Percentiles rank a stretch among this genome's conserved stretches.
Conservation (phyloP, 1,139 yeast genomes). For the Zygoascus sp. region DNA sequence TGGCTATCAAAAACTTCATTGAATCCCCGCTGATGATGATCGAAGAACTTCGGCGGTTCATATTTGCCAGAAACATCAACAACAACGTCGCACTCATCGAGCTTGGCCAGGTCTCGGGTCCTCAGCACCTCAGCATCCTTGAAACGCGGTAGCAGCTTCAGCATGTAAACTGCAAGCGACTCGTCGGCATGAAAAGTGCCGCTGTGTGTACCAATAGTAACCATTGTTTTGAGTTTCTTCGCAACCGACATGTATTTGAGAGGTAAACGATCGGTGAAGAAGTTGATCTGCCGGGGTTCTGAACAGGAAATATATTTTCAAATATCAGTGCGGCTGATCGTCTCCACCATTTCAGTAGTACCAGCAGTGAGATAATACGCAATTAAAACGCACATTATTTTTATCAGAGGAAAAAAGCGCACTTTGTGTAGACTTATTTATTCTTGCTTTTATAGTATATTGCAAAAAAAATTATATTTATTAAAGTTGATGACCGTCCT, state of each 20-base stretch:
- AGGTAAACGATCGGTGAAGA: too few species aligned
- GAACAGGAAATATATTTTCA: too few species aligned
- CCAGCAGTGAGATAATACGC: too few species aligned
- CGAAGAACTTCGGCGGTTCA: slow-evolving; percentile 82
- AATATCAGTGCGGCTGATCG: too few species aligned
- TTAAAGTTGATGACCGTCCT: too few species aligned
- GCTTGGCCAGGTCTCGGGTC: slow-evolving; percentile 73
- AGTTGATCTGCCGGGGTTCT: too few species aligned
- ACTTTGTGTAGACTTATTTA: too few species aligned
- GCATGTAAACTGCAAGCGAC: slow-evolving; percentile 88
- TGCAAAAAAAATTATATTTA: too few species aligned
- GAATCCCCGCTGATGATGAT: slow-evolving; percentile 90
- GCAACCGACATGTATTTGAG: slow-evolving; percentile 2
- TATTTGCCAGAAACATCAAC: slow-evolving; percentile 95
- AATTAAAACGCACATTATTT: too few species aligned
- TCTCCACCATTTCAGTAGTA: too few species aligned
- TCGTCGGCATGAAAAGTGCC: slow-evolving; percentile 98
- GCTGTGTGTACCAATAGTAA: slow-evolving; percentile 80
- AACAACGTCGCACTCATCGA: slow-evolving; percentile 87
- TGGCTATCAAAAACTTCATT: slow-evolving; percentile 53
- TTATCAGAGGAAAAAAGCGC: too few species aligned
- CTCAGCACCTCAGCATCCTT: slow-evolving; percentile 65
- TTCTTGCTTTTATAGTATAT: too few species aligned
- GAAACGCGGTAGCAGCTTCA: slow-evolving; percentile 67
- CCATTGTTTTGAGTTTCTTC: slow-evolving; percentile 19